A percentile compares a stretch with the other conserved stretches of the same genome.
phyloP scores from a whole-genome alignment of 306 rosid species.

The Pterocarpus santalinus region DNA sequence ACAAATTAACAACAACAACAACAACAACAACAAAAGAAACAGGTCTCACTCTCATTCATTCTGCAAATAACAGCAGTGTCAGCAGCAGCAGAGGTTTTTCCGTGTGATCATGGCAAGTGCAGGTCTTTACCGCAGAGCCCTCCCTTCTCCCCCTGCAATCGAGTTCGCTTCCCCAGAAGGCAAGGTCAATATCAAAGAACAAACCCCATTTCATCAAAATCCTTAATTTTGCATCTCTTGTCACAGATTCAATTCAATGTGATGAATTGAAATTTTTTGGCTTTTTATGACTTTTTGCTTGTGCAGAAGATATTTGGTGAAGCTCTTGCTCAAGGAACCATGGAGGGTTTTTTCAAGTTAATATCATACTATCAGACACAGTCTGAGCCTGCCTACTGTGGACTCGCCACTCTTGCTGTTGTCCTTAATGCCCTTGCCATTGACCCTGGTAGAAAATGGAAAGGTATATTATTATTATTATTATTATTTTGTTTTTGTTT shows the following conservation, averaged over 20 bases:
- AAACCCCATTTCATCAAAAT: slow-evolving; percentile 13
- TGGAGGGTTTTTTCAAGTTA: slow-evolving; percentile 88
- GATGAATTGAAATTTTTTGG: neutral
- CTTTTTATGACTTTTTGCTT: neutral
- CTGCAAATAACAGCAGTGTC: neutral
- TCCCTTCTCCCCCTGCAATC: slow-evolving; percentile 77
- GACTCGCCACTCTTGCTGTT: slow-evolving; percentile 78
- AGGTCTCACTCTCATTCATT: neutral
- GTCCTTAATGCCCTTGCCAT: slow-evolving; percentile 94
- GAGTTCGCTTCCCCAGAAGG: slow-evolving; percentile 78
- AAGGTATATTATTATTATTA: slow-evolving; percentile 57
- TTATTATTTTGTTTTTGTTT: neutral
- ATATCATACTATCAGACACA: slow-evolving; percentile 91
- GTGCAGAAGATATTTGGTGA: slow-evolving; percentile 69
- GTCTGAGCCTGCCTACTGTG: slow-evolving; percentile 94
- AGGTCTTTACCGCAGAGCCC: slow-evolving; percentile 68
- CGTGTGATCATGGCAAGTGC: slow-evolving; percentile 55
- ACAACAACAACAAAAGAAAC: neutral
- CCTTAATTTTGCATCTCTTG: neutral
- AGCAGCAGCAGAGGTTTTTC: neutral
- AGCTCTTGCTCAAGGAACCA: slow-evolving; percentile 74
- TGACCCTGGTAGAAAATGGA: slow-evolving; percentile 99
- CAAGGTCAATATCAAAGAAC: slow-evolving; percentile 55
- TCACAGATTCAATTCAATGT: neutral
- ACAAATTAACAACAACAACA: neutral